These are phyloP conservation scores for Diaporthe aspalathi DNA, from an alignment of 2,329 filamentous ascomycete species.

Conservation along the genomic window DNA sequence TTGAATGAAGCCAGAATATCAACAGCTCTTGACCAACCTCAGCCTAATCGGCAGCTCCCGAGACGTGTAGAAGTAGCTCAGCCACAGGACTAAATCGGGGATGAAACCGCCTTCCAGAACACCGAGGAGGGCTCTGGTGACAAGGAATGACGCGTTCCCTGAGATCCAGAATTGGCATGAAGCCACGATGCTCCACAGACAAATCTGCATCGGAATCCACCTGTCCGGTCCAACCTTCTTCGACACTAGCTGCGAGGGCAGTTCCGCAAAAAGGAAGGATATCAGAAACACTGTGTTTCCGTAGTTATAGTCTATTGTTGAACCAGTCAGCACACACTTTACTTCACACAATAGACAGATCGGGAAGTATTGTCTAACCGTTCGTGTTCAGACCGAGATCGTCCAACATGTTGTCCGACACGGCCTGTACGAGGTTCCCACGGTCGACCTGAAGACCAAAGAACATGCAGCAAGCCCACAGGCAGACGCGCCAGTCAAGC, in stretches of 20 bases:
- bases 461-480: constrained; percentile 67
- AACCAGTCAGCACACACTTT: neutral
- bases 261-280: constrained; percentile 64
- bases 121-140: constrained; percentile 40
- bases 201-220: constrained; percentile 47
- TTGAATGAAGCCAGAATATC: neutral
- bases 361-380: constrained; percentile 45
- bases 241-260: constrained; percentile 68
- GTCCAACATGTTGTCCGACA: constrained; percentile 70
- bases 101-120: constrained; percentile 48
- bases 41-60: constrained; percentile 53
- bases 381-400: constrained; percentile 60
- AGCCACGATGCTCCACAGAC: constrained; percentile 45
- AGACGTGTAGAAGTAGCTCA: constrained; percentile 51
- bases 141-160: constrained; percentile 41
- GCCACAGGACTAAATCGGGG: constrained; percentile 49
- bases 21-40: constrained; percentile 35
- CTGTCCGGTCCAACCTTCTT: constrained; percentile 57
- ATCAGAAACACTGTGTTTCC: constrained; percentile 64
- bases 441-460: constrained; percentile 72
- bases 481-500: constrained; percentile 53
- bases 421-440: constrained; percentile 68
- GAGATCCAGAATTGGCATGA: constrained; percentile 24
- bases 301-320: constrained; percentile 55
- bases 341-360: no score